Conservation (phyloP, 768 basidiomycete genomes). For the Mrakia blollopis region DNA sequence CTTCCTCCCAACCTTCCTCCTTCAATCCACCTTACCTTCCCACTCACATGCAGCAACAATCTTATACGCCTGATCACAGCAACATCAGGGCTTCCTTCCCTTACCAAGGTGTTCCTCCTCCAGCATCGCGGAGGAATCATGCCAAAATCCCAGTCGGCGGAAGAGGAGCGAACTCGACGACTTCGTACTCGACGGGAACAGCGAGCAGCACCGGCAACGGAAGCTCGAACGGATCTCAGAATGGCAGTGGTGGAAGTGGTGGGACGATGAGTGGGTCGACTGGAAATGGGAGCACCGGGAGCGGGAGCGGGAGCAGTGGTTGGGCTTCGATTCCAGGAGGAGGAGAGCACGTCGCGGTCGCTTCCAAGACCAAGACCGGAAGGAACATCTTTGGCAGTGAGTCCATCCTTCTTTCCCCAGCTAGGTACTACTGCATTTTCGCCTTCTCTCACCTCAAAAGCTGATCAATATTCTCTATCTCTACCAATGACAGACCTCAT, state of each 20-base stretch:
- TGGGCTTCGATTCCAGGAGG: background rate
- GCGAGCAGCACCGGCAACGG: background rate
- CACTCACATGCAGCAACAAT: background rate
- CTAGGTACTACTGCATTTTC: background rate
- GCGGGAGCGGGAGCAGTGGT: background rate
- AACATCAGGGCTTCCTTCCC: background rate
- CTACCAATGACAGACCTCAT: constrained; percentile 8
- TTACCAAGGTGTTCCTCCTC: background rate
- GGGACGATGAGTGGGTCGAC: background rate
- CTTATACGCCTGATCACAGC: background rate
- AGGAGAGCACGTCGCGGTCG: background rate
- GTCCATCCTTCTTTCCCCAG: background rate
- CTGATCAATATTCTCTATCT: too few species aligned
- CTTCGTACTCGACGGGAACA: background rate
- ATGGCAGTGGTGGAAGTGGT: background rate
- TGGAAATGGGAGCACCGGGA: background rate
- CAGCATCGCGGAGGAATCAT: background rate
- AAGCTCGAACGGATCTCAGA: too few species aligned
- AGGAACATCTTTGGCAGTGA: constrained; percentile 29
- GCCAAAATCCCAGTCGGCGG: too few species aligned
- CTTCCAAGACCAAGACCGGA: background rate
- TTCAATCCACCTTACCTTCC: background rate
- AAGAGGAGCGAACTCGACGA: background rate
- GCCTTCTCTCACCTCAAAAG: too few species aligned
- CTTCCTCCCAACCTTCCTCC: background rate